These are phyloP conservation scores for Onygena corvina DNA, from an alignment of 2,329 filamentous ascomycete species.

Conservation along the genomic window DNA sequence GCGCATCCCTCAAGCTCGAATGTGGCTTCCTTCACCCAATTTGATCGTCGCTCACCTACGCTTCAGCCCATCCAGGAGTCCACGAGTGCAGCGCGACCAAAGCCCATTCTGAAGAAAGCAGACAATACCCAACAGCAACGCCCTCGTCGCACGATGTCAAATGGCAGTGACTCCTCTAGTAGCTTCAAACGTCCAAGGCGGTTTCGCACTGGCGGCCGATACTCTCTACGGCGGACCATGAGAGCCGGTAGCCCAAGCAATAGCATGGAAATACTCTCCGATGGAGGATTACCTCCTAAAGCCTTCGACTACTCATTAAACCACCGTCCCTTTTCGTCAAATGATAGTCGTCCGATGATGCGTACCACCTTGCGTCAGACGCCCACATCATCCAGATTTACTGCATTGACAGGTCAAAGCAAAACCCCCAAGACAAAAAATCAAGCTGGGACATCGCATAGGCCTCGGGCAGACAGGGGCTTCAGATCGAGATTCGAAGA, in stretches of 20 bases:
- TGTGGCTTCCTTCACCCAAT: background rate
- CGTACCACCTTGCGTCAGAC: constrained; percentile 41
- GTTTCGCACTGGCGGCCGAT: constrained; percentile 34
- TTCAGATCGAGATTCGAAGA: constrained; percentile 53
- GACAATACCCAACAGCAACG: background rate
- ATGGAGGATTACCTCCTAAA: constrained; percentile 1
- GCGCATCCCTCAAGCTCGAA: background rate
- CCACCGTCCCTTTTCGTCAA: constrained; percentile 31
- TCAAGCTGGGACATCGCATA: constrained; percentile 16
- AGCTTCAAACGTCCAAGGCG: constrained; percentile 62
- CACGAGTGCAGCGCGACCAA: background rate
- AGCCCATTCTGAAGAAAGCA: background rate
- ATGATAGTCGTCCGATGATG: constrained; percentile 32
- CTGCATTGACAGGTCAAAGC: constrained; percentile 30
- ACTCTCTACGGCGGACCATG: constrained; percentile 64
- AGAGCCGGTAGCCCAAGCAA: constrained; percentile 38
- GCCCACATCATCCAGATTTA: constrained; percentile 27
- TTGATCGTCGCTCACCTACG: background rate
- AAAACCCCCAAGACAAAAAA: constrained; percentile 25
- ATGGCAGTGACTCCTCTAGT: constrained; percentile 56
- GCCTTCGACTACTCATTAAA: constrained; percentile 2
- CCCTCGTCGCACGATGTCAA: constrained; percentile 46
- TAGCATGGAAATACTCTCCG: constrained; percentile 1
- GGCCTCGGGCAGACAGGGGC: constrained; percentile 14
- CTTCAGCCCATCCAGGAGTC: background rate